Evolutionary conservation across 768 basidiomycete species (phyloP).

Genomic region (Pleurotus tuoliensis): DNA sequence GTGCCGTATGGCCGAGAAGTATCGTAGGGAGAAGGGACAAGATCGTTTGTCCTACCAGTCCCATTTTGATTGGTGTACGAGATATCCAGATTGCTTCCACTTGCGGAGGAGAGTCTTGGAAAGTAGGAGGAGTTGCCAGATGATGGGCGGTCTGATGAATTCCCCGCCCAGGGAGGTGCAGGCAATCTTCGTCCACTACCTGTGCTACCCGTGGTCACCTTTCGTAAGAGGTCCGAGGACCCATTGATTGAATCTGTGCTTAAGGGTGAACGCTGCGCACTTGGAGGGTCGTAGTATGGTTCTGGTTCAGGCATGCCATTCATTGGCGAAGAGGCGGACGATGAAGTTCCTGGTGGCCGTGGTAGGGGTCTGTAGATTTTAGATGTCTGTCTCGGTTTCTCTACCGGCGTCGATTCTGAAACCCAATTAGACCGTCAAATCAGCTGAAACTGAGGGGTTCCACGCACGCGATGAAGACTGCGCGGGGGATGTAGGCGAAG

Average conservation of each 20-base stretch:
- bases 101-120: background rate
- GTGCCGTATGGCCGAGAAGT: slow-evolving; percentile 1
- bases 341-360: slow-evolving; percentile 37
- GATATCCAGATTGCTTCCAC: slow-evolving; percentile 3
- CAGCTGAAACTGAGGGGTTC: slow-evolving; percentile 6
- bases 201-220: slow-evolving; percentile 13
- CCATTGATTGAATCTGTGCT: slow-evolving; percentile 15
- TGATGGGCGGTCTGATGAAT: background rate
- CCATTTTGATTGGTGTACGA: slow-evolving; percentile 1
- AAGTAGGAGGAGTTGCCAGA: background rate
- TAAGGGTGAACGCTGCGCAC: slow-evolving; percentile 1
- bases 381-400: slow-evolving; percentile 22
- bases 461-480: slow-evolving; percentile 15
- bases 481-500: slow-evolving; percentile 12
- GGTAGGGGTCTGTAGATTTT: slow-evolving; percentile 34
- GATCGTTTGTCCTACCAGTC: background rate
- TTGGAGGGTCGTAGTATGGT: slow-evolving; percentile 27
- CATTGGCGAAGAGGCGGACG: slow-evolving; percentile 21
- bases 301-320: slow-evolving; percentile 41
- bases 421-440: background rate
- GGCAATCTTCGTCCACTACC: slow-evolving; percentile 16
- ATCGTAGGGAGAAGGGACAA: background rate
- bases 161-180: slow-evolving; percentile 16
- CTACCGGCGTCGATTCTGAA: background rate
- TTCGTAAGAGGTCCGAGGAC: slow-evolving; percentile 15